Conservation (phyloP, 805 yeast species). For the Kuraishia cidri region DNA sequence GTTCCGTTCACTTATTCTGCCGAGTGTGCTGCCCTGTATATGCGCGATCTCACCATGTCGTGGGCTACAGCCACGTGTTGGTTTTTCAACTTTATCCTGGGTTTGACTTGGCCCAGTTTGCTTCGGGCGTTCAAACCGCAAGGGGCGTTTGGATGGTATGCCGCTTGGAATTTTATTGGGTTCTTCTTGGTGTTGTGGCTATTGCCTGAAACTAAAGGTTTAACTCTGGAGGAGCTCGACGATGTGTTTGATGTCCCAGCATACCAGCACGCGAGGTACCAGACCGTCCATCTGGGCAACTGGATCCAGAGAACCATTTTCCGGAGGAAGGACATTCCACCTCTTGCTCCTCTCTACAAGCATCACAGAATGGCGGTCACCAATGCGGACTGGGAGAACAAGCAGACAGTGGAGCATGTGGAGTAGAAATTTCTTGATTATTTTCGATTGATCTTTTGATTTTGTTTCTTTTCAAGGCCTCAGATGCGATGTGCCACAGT, state of each 20-base stretch:
- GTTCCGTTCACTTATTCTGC: constrained; percentile 88
- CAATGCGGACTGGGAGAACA: constrained; percentile 52
- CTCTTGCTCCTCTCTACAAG: too few relatives aligned
- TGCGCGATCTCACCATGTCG: constrained; percentile 76
- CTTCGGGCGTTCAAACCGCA: constrained; percentile 58
- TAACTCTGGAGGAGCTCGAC: constrained; percentile 71
- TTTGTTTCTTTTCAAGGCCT: too few relatives aligned
- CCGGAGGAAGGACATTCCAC: constrained; percentile 30
- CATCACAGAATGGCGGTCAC: constrained; percentile 54
- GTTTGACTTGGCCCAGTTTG: constrained; percentile 76
- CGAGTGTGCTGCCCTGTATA: constrained; percentile 72
- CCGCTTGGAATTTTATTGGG: constrained; percentile 73
- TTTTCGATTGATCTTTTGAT: too few relatives aligned
- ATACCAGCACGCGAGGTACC: constrained; percentile 42
- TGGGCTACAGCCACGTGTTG: constrained; percentile 69
- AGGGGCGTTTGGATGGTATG: constrained; percentile 87
- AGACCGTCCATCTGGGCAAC: too few relatives aligned
- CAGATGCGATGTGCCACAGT: too few relatives aligned
- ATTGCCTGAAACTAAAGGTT: constrained; percentile 64
- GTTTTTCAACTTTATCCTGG: constrained; percentile 63
- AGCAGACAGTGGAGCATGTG: constrained; percentile 37
- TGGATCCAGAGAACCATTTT: too few relatives aligned
- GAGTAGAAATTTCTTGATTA: too few relatives aligned
- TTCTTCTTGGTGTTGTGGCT: constrained; percentile 64
- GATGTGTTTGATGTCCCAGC: constrained; percentile 60